Conservation (phyloP, 1,139 yeast genomes). For the Debaryomyces subglobosus region DNA sequence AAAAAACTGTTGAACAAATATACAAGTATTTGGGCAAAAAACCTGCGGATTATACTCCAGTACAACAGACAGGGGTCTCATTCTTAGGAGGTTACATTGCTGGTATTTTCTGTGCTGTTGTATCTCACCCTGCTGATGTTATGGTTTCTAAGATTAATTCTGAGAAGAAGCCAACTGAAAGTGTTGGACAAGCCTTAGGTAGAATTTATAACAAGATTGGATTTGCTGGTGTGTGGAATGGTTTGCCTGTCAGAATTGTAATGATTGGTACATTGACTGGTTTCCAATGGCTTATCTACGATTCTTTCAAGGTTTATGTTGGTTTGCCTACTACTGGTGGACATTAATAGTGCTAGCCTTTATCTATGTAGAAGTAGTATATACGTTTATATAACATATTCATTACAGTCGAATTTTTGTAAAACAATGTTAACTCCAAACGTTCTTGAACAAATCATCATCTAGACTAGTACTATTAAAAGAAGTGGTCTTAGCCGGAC, state of each 20-base stretch:
- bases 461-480: conserved; percentile 30
- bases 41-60: conserved; percentile 38
- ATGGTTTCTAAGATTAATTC: conserved; percentile 91
- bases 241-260: conserved; percentile 88
- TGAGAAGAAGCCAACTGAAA: conserved; percentile 68
- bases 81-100: conserved; percentile 95
- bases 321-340: conserved; percentile 94
- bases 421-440: conserved; percentile 49
- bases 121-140: conserved; percentile 96
- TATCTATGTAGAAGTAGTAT: conserved; percentile 7
- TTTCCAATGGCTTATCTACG: conserved; percentile 94
- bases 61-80: conserved; percentile 88
- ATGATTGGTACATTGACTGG: conserved; percentile 98
- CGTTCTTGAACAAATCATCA: conserved; percentile 54
- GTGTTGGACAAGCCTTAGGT: conserved; percentile 63
- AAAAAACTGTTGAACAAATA: conserved; percentile 78
- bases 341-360: conserved; percentile 31
- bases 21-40: conserved; percentile 56
- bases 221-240: conserved; percentile 90
- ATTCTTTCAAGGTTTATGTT: conserved; percentile 85
- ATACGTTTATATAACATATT: conserved; percentile 1
- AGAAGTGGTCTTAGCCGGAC: conserved; percentile 16
- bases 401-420: not conserved
- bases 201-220: conserved; percentile 84
- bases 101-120: conserved; percentile 92